Percentiles rank a stretch among this genome's conserved stretches.
Evolutionary conservation across 2,329 filamentous ascomycete genomes (phyloP).

Genomic region (Penicillium sp.): DNA sequence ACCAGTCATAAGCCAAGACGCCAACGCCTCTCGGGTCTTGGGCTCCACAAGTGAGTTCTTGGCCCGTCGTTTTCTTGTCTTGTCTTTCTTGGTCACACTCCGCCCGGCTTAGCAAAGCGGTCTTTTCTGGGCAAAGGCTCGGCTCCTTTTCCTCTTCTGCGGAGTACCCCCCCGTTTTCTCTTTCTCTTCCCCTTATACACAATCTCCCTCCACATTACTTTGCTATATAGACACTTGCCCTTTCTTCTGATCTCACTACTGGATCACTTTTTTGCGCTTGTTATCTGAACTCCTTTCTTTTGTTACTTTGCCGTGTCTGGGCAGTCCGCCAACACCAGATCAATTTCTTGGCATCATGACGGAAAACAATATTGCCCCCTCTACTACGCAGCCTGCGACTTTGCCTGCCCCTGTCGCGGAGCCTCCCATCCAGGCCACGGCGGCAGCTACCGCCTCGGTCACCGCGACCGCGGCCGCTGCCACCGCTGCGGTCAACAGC

Average conservation of each 20-base stretch:
- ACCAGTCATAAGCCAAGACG: conserved; percentile 17
- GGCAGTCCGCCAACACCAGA: conserved; percentile 35
- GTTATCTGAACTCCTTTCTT: neutral
- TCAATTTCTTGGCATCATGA: conserved; percentile 43
- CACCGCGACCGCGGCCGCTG: conserved; percentile 38
- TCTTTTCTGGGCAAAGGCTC: conserved; percentile 40
- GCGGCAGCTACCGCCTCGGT: conserved; percentile 33
- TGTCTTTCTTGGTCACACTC: conserved; percentile 28
- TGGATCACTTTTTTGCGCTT: neutral
- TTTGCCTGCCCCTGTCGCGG: conserved; percentile 28
- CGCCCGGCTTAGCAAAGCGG: conserved; percentile 33
- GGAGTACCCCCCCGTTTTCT: conserved; percentile 17
- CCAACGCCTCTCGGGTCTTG: conserved; percentile 18
- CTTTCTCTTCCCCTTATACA: conserved; percentile 10
- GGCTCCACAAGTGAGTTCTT: conserved; percentile 31
- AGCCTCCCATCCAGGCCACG: conserved; percentile 25
- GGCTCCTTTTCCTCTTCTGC: conserved; percentile 27
- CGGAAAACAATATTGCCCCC: conserved; percentile 36
- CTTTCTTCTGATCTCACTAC: conserved; percentile 1
- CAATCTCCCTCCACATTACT: conserved; percentile 2
- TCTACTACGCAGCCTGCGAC: conserved; percentile 26
- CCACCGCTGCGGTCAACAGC: conserved; percentile 39
- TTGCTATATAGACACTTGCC: conserved; percentile 7
- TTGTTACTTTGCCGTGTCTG: conserved; percentile 18
- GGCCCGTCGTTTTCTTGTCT: conserved; percentile 33